A percentile compares a stretch with the other conserved stretches of the same genome.
Evolutionary conservation across 257 asterid genomes (phyloP).

Genomic region (Marsdenia floribunda): DNA sequence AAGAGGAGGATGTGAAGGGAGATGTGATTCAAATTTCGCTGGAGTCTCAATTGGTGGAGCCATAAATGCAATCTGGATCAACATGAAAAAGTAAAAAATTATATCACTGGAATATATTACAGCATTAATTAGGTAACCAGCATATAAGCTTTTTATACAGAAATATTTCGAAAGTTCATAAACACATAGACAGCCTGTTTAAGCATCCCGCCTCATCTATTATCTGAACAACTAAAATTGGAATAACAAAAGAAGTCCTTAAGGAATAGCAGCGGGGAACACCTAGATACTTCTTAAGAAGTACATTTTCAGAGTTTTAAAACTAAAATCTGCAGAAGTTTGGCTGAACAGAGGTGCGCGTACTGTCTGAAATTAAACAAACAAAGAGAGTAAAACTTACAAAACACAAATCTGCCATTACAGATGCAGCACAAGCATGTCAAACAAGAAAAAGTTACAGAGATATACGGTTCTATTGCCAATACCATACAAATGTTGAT

Average conservation of each 20-base stretch:
- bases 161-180: neutral
- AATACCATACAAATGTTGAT: neutral
- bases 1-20: conserved; percentile 55
- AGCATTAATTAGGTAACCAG: neutral
- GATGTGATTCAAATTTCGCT: conserved; percentile 15
- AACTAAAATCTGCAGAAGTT: neutral
- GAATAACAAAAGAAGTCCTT: neutral
- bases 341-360: neutral
- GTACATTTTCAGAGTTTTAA: neutral
- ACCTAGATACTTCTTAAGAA: neutral
- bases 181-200: neutral
- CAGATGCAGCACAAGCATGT: neutral
- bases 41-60: conserved; percentile 55
- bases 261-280: neutral
- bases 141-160: neutral
- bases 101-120: neutral
- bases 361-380: neutral
- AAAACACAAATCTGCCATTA: neutral
- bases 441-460: conserved; percentile 10
- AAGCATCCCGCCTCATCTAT: neutral
- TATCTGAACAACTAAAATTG: neutral
- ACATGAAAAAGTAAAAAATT: conserved; percentile 11
- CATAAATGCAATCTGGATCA: conserved; percentile 41
- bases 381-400: neutral
- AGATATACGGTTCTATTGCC: neutral